Percentiles rank a stretch among this genome's conserved stretches.
phyloP scores from a whole-genome alignment of 2,329 filamentous ascomycete genomes.

The Thermothelomyces thermophilus region DNA sequence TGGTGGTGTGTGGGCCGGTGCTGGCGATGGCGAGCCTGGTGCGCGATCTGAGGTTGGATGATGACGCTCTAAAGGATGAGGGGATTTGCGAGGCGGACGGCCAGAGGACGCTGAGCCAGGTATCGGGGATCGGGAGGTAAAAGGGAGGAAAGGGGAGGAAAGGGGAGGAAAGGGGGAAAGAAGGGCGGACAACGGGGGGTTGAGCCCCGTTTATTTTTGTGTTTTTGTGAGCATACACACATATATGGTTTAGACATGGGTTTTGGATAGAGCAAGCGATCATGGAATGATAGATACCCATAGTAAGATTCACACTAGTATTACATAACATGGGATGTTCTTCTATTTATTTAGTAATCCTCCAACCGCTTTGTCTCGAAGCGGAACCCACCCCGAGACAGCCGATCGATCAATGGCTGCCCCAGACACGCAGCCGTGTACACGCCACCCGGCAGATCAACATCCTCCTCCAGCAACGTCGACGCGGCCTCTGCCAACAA shows the following conservation, averaged over 20 bases:
- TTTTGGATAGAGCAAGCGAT: too few relatives aligned
- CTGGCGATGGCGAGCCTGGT: constrained; percentile 41
- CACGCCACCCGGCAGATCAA: constrained; percentile 51
- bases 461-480: constrained; percentile 54
- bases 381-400: constrained; percentile 56
- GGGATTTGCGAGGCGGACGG: background rate
- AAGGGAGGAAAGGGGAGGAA: background rate
- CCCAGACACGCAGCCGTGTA: constrained; percentile 68
- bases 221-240: too few relatives aligned
- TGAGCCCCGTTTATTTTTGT: too few relatives aligned
- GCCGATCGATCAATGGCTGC: constrained; percentile 56
- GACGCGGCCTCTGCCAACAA: constrained; percentile 58
- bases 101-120: background rate
- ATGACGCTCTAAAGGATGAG: background rate
- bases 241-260: too few relatives aligned
- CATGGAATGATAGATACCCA: too few relatives aligned
- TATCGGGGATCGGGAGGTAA: background rate
- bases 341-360: too few relatives aligned
- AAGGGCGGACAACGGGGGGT: too few relatives aligned
- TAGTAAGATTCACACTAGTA: too few relatives aligned
- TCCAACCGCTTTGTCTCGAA: constrained; percentile 43
- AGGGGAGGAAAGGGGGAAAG: too few relatives aligned
- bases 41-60: constrained; percentile 42
- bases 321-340: too few relatives aligned
- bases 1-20: constrained; percentile 45